Evolutionary conservation across 768 basidiomycete species (phyloP).

Genomic region (Lepiota subincarnata): DNA sequence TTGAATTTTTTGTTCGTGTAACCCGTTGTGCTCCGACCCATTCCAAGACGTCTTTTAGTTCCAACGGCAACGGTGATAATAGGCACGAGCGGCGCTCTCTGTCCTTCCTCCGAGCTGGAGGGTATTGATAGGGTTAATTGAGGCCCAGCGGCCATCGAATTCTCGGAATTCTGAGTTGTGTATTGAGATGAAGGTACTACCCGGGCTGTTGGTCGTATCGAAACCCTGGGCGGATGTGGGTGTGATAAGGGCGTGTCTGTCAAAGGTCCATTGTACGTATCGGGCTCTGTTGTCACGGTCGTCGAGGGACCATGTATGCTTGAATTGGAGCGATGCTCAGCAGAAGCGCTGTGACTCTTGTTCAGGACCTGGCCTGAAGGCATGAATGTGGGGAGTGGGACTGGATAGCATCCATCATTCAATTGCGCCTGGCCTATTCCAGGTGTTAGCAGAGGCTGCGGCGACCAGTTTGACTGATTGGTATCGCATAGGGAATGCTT

Average conservation of each 20-base stretch:
- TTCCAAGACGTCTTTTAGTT: slow-evolving; percentile 56
- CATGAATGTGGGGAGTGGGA: neutral
- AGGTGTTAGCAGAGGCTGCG: neutral
- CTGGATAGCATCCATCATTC: neutral
- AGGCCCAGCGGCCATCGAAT: neutral
- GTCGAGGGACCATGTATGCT: neutral
- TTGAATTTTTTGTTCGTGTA: slow-evolving; percentile 75
- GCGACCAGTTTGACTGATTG: neutral
- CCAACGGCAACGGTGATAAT: slow-evolving; percentile 22
- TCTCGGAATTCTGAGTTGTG: neutral
- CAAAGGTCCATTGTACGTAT: neutral
- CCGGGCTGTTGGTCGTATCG: neutral
- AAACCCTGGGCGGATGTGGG: neutral
- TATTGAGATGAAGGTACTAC: neutral
- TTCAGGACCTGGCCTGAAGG: slow-evolving; percentile 2
- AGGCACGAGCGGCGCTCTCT: neutral
- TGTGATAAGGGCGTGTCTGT: neutral
- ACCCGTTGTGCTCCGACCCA: slow-evolving; percentile 47
- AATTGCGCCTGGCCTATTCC: neutral
- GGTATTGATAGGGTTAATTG: neutral
- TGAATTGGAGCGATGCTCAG: neutral
- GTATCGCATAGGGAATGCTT: slow-evolving; percentile 12
- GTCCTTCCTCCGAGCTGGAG: slow-evolving; percentile 10
- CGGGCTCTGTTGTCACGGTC: neutral
- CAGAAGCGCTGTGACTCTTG: neutral